Percentiles rank a stretch among this genome's conserved stretches.
Conservation (phyloP, 1,139 yeast species). For the Diutina sp. region DNA sequence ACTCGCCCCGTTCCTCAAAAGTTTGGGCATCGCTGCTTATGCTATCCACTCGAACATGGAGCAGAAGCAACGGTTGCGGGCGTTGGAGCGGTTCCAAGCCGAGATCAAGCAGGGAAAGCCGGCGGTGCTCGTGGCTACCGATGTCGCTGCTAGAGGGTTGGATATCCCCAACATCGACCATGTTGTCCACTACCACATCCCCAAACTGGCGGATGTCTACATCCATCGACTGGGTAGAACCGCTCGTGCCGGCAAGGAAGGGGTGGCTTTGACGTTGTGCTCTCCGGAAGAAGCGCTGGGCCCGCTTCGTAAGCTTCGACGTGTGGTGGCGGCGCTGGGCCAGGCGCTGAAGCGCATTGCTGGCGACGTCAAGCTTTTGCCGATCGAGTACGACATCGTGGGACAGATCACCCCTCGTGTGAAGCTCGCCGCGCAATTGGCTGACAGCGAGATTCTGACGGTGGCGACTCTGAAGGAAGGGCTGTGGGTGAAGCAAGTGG, state of each 20-base stretch:
- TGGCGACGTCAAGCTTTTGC: slow-evolving; percentile 58
- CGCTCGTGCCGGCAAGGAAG: slow-evolving; percentile 89
- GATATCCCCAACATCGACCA: slow-evolving; percentile 89
- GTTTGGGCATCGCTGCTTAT: slow-evolving; percentile 59
- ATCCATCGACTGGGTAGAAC: slow-evolving; percentile 97
- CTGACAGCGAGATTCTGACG: slow-evolving; percentile 53
- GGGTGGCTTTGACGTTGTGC: slow-evolving; percentile 86
- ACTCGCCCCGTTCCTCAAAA: slow-evolving; percentile 60
- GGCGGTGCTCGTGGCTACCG: slow-evolving; percentile 81
- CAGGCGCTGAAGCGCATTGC: slow-evolving; percentile 13
- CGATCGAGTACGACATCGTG: slow-evolving; percentile 66
- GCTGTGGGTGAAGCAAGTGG: slow-evolving; percentile 81
- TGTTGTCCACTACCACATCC: slow-evolving; percentile 92
- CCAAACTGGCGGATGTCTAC: slow-evolving; percentile 88
- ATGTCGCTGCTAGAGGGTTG: slow-evolving; percentile 96
- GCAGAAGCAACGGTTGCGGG: slow-evolving; percentile 82
- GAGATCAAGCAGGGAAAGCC: slow-evolving; percentile 21
- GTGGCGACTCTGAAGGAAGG: slow-evolving; percentile 58
- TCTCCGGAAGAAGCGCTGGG: slow-evolving; percentile 92
- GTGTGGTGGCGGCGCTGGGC: slow-evolving; percentile 34
- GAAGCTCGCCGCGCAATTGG: slow-evolving; percentile 54
- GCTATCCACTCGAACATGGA: slow-evolving; percentile 91
- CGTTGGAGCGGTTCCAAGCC: slow-evolving; percentile 56
- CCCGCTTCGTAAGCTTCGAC: slow-evolving; percentile 66
- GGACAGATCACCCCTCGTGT: slow-evolving; percentile 62